These are phyloP conservation scores for Coniochaeta sp. DNA, from an alignment of 2,329 filamentous ascomycete species.

Conservation along the genomic window DNA sequence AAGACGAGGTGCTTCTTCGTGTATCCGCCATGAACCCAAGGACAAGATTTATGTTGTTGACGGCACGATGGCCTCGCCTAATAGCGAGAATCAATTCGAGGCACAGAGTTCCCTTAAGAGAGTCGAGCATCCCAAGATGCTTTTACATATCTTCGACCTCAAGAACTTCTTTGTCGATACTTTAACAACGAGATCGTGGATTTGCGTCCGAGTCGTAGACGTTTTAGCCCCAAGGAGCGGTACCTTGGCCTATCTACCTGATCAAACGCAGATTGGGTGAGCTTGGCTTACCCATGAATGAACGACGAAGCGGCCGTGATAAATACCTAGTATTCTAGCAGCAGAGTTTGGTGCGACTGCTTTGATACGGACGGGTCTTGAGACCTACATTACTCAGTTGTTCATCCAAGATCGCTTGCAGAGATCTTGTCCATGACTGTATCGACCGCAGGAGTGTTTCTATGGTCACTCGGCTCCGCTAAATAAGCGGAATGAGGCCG, in stretches of 20 bases:
- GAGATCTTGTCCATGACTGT: no score
- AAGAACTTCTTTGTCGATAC: neutral
- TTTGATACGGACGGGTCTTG: no score
- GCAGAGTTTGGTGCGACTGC: no score
- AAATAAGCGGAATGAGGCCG: no score
- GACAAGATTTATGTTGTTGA: neutral
- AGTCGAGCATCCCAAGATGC: neutral
- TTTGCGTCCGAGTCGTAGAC: neutral
- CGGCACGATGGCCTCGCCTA: neutral
- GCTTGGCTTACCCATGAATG: neutral
- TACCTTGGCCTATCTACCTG: neutral
- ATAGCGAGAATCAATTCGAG: no score
- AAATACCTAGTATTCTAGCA: neutral
- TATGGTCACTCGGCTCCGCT: no score
- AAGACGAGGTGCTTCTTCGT: neutral
- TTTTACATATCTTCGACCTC: neutral
- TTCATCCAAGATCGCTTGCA: no score
- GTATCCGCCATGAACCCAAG: neutral
- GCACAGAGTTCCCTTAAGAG: no score
- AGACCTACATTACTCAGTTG: no score
- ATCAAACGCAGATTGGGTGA: neutral
- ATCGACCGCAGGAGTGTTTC: no score
- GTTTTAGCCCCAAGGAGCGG: neutral
- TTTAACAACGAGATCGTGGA: neutral
- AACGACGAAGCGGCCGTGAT: neutral